Conservation (phyloP, 2,329 filamentous ascomycete genomes). For the Graphiopsis chlorocephala region DNA sequence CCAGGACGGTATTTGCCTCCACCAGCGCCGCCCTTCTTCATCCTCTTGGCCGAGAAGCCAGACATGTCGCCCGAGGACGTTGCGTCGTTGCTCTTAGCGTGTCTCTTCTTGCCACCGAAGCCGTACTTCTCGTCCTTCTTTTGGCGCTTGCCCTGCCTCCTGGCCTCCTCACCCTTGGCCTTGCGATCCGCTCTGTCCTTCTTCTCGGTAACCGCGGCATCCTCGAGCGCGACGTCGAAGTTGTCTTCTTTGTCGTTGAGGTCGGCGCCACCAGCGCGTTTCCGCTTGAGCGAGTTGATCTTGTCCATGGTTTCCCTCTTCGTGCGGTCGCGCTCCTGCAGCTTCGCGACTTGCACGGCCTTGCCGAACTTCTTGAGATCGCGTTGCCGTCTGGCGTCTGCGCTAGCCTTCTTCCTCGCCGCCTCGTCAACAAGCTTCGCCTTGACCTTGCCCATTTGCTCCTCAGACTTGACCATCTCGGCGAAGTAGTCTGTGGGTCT, state of each 20-base stretch:
- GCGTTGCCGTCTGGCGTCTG: conserved; percentile 85
- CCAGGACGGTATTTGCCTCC: conserved; percentile 30
- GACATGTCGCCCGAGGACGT: conserved; percentile 75
- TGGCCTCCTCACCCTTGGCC: conserved; percentile 31
- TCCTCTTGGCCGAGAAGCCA: conserved; percentile 77
- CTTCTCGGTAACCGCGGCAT: conserved; percentile 54
- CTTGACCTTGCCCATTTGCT: conserved; percentile 97
- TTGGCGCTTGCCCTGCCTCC: conserved; percentile 68
- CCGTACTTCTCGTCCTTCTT: conserved; percentile 96
- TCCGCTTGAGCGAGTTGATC: conserved; percentile 92
- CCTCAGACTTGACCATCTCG: conserved; percentile 98
- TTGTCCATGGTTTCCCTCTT: conserved; percentile 94
- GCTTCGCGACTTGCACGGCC: conserved; percentile 91
- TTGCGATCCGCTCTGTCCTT: conserved; percentile 41
- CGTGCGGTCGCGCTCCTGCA: conserved; percentile 88
- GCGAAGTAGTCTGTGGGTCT: conserved; percentile 94
- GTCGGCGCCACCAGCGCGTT: conserved; percentile 72
- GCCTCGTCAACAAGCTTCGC: conserved; percentile 89
- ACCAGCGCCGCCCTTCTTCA: conserved; percentile 61
- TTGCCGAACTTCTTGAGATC: conserved; percentile 99
- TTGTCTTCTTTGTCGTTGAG: conserved; percentile 73
- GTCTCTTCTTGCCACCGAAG: conserved; percentile 92
- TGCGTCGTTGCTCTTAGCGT: conserved; percentile 87
- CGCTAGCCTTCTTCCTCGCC: conserved; percentile 84
- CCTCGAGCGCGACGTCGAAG: conserved; percentile 86